Percentiles rank a stretch among this genome's conserved stretches.
Evolutionary conservation across 371 early-diverging fungal genomes (phyloP).

Genomic region (Mortierella sp.): DNA sequence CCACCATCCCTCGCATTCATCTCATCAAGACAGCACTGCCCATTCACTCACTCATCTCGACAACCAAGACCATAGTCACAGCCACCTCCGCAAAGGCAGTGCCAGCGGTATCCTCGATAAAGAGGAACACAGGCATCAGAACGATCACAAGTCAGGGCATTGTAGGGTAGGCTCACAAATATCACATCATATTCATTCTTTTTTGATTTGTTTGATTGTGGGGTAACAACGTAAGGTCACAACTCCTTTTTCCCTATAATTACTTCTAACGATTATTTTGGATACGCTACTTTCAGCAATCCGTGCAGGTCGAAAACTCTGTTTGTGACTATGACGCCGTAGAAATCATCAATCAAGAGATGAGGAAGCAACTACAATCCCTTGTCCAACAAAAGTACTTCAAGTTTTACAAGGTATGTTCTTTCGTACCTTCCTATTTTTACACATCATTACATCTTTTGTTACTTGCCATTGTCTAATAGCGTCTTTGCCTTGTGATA

Average conservation of each 20-base stretch:
- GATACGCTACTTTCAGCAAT: slow-evolving; percentile 60
- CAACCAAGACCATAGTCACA: background rate
- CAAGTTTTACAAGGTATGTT: slow-evolving; percentile 83
- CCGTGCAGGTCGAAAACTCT: slow-evolving; percentile 81
- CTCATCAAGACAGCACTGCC: background rate
- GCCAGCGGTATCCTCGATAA: background rate
- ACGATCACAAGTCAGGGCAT: slow-evolving; percentile 15
- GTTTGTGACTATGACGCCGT: slow-evolving; percentile 84
- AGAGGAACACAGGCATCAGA: slow-evolving; percentile 13
- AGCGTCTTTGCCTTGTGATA: slow-evolving; percentile 34
- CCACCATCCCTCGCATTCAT: slow-evolving; percentile 6
- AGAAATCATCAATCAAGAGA: slow-evolving; percentile 75
- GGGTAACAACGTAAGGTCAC: background rate
- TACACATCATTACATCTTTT: background rate
- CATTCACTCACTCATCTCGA: background rate
- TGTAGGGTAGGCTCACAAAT: slow-evolving; percentile 10
- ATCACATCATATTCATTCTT: background rate
- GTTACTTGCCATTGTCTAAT: background rate
- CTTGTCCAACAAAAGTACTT: slow-evolving; percentile 79
- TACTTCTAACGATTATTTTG: background rate
- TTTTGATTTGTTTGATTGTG: background rate
- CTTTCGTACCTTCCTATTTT: background rate
- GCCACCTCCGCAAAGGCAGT: background rate
- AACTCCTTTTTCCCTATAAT: slow-evolving; percentile 31
- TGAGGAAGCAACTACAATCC: slow-evolving; percentile 73